Evolutionary conservation across 2,329 filamentous ascomycete genomes (phyloP).

Genomic region (Colletotrichum orbiculare): DNA sequence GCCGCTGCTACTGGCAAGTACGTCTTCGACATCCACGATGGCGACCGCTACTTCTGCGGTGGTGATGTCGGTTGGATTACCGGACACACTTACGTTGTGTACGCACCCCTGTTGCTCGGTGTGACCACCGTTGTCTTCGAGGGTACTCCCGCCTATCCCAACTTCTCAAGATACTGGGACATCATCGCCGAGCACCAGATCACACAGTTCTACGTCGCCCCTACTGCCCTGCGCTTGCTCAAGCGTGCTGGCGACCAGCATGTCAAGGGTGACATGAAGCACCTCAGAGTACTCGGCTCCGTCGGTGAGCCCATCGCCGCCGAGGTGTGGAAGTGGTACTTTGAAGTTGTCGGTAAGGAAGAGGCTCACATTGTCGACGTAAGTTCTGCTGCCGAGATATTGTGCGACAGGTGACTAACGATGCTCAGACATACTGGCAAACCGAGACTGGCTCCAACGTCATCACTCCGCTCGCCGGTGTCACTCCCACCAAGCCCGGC

Average conservation of each 20-base stretch:
- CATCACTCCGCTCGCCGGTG: conserved; percentile 90
- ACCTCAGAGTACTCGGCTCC: conserved; percentile 89
- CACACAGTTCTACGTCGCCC: conserved; percentile 98
- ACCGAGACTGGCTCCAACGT: conserved; percentile 98
- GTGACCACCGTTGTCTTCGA: conserved; percentile 97
- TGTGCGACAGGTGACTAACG: background rate
- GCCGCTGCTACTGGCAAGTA: conserved; percentile 96
- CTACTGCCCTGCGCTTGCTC: conserved; percentile 89
- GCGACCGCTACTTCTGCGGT: conserved; percentile 95
- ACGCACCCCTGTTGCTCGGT: conserved; percentile 92
- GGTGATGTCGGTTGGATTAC: conserved; percentile 99
- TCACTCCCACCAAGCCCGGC: conserved; percentile 96
- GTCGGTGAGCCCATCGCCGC: conserved; percentile 98
- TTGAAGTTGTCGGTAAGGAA: conserved; percentile 92
- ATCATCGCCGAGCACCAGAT: conserved; percentile 95
- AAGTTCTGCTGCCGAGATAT: conserved; percentile 55
- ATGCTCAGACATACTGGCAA: conserved; percentile 94
- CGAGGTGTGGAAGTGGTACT: conserved; percentile 99
- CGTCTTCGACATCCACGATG: conserved; percentile 96
- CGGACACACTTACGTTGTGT: conserved; percentile 97
- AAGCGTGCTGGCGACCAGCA: conserved; percentile 96
- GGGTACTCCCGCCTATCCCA: conserved; percentile 95
- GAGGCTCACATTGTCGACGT: conserved; percentile 95
- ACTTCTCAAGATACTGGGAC: conserved; percentile 99
- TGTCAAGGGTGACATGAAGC: conserved; percentile 89